Conservation (phyloP, 129 eudicot species). For the Chrysanthemum lavandulifolium region DNA sequence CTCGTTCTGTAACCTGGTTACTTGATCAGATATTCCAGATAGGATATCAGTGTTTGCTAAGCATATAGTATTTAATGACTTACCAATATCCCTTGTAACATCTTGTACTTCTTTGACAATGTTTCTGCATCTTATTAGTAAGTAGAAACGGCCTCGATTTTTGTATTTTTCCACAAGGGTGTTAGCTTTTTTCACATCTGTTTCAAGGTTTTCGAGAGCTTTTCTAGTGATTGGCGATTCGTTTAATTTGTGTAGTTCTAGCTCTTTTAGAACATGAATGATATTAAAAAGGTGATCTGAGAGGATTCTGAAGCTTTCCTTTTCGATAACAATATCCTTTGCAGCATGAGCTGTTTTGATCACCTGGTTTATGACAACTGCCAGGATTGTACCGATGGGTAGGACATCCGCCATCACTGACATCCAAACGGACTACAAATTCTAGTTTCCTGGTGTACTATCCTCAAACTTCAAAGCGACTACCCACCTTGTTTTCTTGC, state of each 20-base stretch:
- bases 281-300: constrained; percentile 54
- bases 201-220: constrained; percentile 61
- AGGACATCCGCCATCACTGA: constrained; percentile 46
- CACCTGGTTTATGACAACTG: constrained; percentile 49
- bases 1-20: constrained; percentile 46
- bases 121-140: constrained; percentile 53
- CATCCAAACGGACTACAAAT: constrained; percentile 1
- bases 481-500: background rate
- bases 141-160: constrained; percentile 53
- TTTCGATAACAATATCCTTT: constrained; percentile 51
- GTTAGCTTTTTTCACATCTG: constrained; percentile 52
- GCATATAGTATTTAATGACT: constrained; percentile 43
- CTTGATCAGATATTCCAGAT: constrained; percentile 52
- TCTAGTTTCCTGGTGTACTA: background rate
- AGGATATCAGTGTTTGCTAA: constrained; percentile 47
- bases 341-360: constrained; percentile 64
- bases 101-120: constrained; percentile 68
- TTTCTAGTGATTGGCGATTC: constrained; percentile 53
- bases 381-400: constrained; percentile 55
- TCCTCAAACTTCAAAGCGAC: background rate
- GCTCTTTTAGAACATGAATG: constrained; percentile 48
- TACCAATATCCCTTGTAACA: constrained; percentile 56
- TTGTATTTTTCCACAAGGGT: constrained; percentile 56
- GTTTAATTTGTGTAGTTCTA: constrained; percentile 41
- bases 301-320: constrained; percentile 57